Evolutionary conservation across 148 eudicot genomes (phyloP), one percentile per base, ranked within the genome.

Genomic region (Nepenthes mirabilis): DNA sequence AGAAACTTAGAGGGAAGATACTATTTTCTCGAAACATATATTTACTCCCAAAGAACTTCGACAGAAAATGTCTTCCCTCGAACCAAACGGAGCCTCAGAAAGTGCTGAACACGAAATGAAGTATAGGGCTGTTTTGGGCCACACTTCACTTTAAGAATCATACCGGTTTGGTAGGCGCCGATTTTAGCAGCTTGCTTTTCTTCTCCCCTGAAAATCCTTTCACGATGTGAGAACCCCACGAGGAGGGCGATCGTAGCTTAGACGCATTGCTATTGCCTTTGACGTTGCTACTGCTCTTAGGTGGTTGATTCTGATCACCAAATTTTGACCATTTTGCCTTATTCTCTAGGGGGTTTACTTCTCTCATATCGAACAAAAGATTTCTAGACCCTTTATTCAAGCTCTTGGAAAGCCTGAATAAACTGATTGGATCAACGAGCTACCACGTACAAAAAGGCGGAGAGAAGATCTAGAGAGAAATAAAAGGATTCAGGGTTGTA

Each of bases 161-260:
- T 34, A 65, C 68, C 68, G 56, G 56, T 23, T 55, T 43, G 52
- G 51, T 65, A 14, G 43, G 53, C 12, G 53, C 36, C 33, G 68
- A 23, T 12, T 37, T 34, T 14, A 11, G 53, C 34, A 36, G 54
- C 68, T n/a, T 56, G 43, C 60, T 56, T 43, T 33, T 47, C 40
- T 68, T 60, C 13, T 54, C 52, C 55, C 53, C 79, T 36, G 84
- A 59, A 57, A 83, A 75, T 1, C 87, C 87, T 55, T 85, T 85
- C 14, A 82, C 91, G 48, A 85, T 68, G 59, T 85, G 64, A 11
- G 87, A 77, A 9, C 91, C 91, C 87, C 87, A 85, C 1, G 83
- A 77, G 34, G 91, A 55, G 5, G 72, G 56, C 0, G 72, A 69
- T 49, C 72, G 74, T 23, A 60, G 58, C 65, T 74, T 79, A n/a